Conservation (phyloP, 129 eudicot species). For the Pittosporum tobira region DNA sequence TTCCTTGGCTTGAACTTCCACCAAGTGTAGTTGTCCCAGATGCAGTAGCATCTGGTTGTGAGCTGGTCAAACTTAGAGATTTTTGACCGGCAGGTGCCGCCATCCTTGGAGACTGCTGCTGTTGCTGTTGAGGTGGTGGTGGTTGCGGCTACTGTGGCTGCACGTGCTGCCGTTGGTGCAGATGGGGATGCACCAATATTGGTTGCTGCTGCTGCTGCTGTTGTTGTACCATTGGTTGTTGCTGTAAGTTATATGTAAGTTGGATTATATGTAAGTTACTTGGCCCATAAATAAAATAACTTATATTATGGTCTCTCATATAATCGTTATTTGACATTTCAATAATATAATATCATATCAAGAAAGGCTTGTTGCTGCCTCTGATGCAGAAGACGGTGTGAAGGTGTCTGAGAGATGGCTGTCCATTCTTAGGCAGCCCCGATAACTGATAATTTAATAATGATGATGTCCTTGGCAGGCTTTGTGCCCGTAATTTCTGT, state of each 20-base stretch:
- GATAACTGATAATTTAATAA: slow-evolving; percentile 67
- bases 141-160: slow-evolving; percentile 26
- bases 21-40: slow-evolving; percentile 92
- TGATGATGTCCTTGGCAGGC: slow-evolving; percentile 51
- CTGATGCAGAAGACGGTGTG: slow-evolving; percentile 63
- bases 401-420: slow-evolving; percentile 61
- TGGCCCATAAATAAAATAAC: too few species aligned
- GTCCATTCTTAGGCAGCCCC: slow-evolving; percentile 69
- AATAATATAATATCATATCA: too few species aligned
- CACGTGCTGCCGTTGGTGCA: slow-evolving; percentile 4
- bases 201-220: slow-evolving; percentile 50
- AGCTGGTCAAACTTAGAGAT: slow-evolving; percentile 77
- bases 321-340: too few species aligned
- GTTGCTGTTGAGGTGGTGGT: slow-evolving; percentile 34
- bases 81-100: slow-evolving; percentile 71
- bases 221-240: slow-evolving; percentile 25
- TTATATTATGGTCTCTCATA: too few species aligned
- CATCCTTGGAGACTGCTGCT: slow-evolving; percentile 73
- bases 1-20: slow-evolving; percentile 95
- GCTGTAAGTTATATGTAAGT: slow-evolving; percentile 67
- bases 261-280: too few species aligned
- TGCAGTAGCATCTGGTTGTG: slow-evolving; percentile 91
- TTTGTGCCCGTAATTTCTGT: slow-evolving; percentile 74
- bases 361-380: slow-evolving; percentile 44
- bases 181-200: slow-evolving; percentile 38